Evolutionary conservation across 148 eudicot species (phyloP).

Genomic region (Bassia scoparia): DNA sequence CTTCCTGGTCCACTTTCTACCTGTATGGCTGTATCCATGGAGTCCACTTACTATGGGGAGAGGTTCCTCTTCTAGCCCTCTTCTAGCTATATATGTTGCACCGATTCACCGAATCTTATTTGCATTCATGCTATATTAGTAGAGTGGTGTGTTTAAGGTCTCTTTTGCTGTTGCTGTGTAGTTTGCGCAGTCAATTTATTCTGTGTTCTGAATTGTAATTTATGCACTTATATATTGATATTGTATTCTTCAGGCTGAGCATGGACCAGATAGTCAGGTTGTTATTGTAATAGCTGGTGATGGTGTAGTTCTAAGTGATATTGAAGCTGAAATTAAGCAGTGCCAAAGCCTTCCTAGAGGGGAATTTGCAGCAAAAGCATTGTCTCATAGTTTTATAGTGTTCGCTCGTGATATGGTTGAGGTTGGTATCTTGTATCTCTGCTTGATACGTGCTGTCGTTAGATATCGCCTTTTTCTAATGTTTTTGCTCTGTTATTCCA

Average conservation of each 20-base stretch:
- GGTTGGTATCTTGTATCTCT: too few relatives aligned
- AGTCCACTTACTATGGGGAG: neutral
- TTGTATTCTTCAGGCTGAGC: constrained; percentile 76
- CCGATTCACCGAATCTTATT: neutral
- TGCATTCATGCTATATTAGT: neutral
- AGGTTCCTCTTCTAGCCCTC: neutral
- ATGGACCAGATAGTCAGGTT: constrained; percentile 98
- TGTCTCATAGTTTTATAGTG: constrained; percentile 81
- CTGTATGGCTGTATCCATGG: neutral
- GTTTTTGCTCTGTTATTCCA: neutral
- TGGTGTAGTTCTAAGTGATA: constrained; percentile 56
- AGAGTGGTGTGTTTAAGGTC: neutral
- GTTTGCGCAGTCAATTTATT: neutral
- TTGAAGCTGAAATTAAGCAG: constrained; percentile 77
- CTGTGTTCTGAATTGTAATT: neutral
- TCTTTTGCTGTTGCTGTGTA: neutral
- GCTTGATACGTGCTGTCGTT: neutral
- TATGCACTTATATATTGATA: constrained; percentile 1
- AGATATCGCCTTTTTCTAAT: neutral
- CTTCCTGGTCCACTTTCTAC: neutral
- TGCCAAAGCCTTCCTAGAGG: constrained; percentile 87
- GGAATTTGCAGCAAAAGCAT: constrained; percentile 76
- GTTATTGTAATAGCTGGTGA: constrained; percentile 92
- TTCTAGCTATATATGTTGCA: neutral
- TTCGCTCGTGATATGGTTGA: constrained; percentile 86